These are phyloP conservation scores for Pyrus bretschneideri DNA, from an alignment of 306 rosid species.

Conservation along the genomic window DNA sequence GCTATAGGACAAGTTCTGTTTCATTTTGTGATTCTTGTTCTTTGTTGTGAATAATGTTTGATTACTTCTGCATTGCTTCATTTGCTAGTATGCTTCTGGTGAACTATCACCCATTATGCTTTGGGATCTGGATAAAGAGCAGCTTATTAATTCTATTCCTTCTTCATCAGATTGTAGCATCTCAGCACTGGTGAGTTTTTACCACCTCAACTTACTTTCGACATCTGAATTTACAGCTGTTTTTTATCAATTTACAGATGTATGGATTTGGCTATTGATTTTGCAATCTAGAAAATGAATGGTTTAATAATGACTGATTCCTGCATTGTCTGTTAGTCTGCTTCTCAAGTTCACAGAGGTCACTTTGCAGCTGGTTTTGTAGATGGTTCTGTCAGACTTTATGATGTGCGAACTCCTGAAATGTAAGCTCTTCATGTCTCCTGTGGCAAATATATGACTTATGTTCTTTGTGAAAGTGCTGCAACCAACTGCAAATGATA, in stretches of 20 bases:
- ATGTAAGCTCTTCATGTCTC: conserved; percentile 46
- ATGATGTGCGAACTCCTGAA: conserved; percentile 80
- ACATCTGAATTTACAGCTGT: neutral
- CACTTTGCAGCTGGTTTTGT: conserved; percentile 91
- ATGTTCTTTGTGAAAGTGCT: neutral
- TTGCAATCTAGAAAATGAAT: neutral
- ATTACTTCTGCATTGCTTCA: neutral
- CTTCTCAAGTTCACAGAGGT: conserved; percentile 94
- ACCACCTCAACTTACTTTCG: neutral
- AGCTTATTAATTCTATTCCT: conserved; percentile 57
- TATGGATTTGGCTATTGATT: neutral
- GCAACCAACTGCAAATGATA: neutral
- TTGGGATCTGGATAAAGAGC: conserved; percentile 97
- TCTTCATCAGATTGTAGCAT: conserved; percentile 84
- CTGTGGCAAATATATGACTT: neutral
- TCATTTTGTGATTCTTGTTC: neutral
- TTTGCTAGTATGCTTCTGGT: conserved; percentile 71
- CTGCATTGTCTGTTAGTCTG: conserved; percentile 46
- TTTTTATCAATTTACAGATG: neutral
- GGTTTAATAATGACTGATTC: neutral
- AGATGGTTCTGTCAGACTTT: conserved; percentile 85
- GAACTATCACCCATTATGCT: conserved; percentile 65
- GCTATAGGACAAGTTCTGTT: neutral
- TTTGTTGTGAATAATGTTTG: conserved; percentile 4
- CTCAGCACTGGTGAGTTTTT: conserved; percentile 77